phyloP scores from a whole-genome alignment of 345 rosid genomes.

The Capsella bursapastoris region DNA sequence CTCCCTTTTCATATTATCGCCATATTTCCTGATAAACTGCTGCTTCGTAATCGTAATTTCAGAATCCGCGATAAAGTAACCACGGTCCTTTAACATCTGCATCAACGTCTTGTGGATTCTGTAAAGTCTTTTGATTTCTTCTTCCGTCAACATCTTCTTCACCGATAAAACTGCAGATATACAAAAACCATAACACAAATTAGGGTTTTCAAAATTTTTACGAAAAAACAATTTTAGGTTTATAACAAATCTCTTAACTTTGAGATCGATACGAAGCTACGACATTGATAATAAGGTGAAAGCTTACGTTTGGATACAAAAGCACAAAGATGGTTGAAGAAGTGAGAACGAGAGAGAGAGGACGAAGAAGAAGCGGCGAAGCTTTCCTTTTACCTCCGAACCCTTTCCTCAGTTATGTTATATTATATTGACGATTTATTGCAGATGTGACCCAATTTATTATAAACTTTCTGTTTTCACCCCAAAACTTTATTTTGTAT shows the following conservation, averaged over 20 bases:
- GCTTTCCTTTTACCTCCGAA: slow-evolving; percentile 21
- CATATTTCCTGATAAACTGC: slow-evolving; percentile 64
- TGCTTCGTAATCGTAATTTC: slow-evolving; percentile 59
- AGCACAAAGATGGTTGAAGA: background rate
- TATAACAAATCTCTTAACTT: background rate
- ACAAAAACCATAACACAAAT: background rate
- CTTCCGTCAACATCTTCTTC: slow-evolving; percentile 65
- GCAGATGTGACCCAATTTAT: background rate
- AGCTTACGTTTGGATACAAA: slow-evolving; percentile 21
- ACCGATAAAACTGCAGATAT: slow-evolving; percentile 7
- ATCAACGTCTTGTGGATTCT: slow-evolving; percentile 73
- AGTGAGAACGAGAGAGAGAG: background rate
- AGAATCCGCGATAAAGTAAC: slow-evolving; percentile 67
- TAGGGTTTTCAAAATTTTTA: slow-evolving; percentile 4
- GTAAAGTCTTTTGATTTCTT: slow-evolving; percentile 64
- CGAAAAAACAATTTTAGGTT: background rate
- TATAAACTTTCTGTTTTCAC: background rate
- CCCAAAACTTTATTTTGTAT: background rate
- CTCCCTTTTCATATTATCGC: slow-evolving; percentile 86
- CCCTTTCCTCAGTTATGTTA: background rate
- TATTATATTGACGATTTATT: background rate
- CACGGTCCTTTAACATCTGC: slow-evolving; percentile 85
- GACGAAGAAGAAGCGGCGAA: slow-evolving; percentile 30
- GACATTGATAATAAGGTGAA: background rate
- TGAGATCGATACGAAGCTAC: background rate